Percentiles rank a stretch among this genome's conserved stretches.
phyloP scores from a whole-genome alignment of 305 asterid genomes.

The Caryopteris hybrid region DNA sequence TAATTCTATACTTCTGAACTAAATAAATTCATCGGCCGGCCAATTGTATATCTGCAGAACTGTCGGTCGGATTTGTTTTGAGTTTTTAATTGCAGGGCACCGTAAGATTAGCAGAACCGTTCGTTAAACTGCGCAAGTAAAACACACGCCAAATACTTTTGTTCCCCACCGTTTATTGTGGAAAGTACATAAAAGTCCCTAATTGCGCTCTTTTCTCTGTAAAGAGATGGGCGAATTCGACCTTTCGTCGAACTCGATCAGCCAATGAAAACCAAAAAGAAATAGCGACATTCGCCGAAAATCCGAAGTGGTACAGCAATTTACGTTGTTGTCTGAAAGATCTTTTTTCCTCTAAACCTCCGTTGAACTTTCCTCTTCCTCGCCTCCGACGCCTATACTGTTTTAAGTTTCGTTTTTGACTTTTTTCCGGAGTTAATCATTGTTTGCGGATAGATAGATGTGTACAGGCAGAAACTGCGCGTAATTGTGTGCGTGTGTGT shows the following conservation, averaged over 20 bases:
- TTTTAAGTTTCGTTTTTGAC: not conserved
- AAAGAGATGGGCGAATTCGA: slow-evolving; percentile 20
- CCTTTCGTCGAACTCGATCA: not conserved
- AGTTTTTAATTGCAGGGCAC: too few relatives aligned
- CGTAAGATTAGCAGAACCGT: not conserved
- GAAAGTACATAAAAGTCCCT: slow-evolving; percentile 9
- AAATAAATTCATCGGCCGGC: too few relatives aligned
- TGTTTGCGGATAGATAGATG: slow-evolving; percentile 2
- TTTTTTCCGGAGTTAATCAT: not conserved
- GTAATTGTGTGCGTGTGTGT: not conserved
- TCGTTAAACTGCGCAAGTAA: not conserved
- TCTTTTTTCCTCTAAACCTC: slow-evolving; percentile 1
- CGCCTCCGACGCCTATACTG: not conserved
- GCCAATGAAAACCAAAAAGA: not conserved
- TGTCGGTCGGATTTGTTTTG: too few relatives aligned
- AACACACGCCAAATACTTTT: not conserved
- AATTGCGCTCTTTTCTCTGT: not conserved
- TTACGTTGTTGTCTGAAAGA: slow-evolving; percentile 18
- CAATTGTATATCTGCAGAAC: too few relatives aligned
- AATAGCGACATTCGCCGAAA: slow-evolving; percentile 19
- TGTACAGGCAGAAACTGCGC: not conserved
- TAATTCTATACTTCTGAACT: too few relatives aligned
- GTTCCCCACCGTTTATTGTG: not conserved
- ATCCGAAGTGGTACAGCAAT: slow-evolving; percentile 1
- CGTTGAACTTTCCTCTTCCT: slow-evolving; percentile 7